These are phyloP conservation scores for Phytophthora boehmeriae DNA, from an alignment of 352 stramenopile species.

Conservation along the genomic window DNA sequence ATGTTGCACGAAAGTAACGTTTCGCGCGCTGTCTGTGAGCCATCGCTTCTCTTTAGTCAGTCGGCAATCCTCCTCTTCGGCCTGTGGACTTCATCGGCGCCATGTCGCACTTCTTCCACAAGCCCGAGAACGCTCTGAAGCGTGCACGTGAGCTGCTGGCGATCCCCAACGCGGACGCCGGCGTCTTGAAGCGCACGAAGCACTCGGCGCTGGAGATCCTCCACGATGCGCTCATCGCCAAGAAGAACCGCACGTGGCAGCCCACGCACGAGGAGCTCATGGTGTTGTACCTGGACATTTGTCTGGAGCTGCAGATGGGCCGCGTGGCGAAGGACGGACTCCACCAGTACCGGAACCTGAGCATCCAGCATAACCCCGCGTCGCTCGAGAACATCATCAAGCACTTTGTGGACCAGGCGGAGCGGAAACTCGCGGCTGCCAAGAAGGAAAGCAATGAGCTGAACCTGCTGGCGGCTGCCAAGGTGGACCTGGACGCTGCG, in stretches of 20 bases:
- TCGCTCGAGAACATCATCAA: constrained; percentile 95
- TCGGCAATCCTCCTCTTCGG: constrained; percentile 1
- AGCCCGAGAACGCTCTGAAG: constrained; percentile 93
- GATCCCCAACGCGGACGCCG: constrained; percentile 74
- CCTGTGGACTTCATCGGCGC: background rate
- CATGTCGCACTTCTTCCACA: constrained; percentile 90
- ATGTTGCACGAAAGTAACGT: background rate
- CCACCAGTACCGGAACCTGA: constrained; percentile 98
- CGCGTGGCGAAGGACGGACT: constrained; percentile 98
- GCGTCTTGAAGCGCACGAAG: constrained; percentile 81
- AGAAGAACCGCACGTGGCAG: constrained; percentile 97
- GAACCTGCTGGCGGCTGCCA: constrained; percentile 80
- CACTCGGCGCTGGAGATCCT: constrained; percentile 84
- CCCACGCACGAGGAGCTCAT: constrained; percentile 98
- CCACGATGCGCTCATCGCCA: constrained; percentile 95
- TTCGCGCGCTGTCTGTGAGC: background rate
- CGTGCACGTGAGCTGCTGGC: constrained; percentile 87
- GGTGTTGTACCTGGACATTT: constrained; percentile 96
- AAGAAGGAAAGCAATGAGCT: constrained; percentile 88
- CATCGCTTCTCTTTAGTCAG: background rate
- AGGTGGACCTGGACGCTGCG: constrained; percentile 92
- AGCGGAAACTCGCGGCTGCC: constrained; percentile 87
- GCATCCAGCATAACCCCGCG: constrained; percentile 93
- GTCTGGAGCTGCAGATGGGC: constrained; percentile 93
- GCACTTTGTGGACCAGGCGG: constrained; percentile 91